Evolutionary conservation across 495 filamentous ascomycete species (phyloP).

Genomic region (Podospora australis): DNA sequence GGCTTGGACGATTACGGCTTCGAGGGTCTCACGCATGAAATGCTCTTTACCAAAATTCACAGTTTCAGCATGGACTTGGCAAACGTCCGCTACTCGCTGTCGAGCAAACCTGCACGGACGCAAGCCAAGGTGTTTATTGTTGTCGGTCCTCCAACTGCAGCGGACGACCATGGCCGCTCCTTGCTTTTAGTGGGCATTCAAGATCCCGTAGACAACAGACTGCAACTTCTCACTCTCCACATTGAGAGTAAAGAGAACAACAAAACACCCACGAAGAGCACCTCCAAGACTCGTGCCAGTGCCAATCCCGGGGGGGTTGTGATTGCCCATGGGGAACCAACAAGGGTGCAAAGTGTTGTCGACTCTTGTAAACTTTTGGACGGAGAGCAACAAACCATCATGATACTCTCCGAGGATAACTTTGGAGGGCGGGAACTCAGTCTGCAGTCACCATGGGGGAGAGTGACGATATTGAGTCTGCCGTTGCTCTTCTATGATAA

Average conservation of each 20-base stretch:
- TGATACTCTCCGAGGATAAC: conserved; percentile 62
- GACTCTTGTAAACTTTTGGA: conserved; percentile 73
- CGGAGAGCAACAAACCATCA: conserved; percentile 57
- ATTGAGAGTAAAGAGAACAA: conserved; percentile 30
- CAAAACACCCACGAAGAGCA: conserved; percentile 11
- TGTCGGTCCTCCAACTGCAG: conserved; percentile 46
- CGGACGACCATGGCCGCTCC: conserved; percentile 43
- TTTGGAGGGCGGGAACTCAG: conserved; percentile 57
- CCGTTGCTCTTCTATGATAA: conserved; percentile 38
- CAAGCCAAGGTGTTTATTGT: conserved; percentile 60
- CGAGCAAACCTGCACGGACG: conserved; percentile 39
- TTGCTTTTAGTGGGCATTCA: conserved; percentile 63
- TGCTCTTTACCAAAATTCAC: conserved; percentile 66
- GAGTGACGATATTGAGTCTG: conserved; percentile 48
- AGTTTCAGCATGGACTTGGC: conserved; percentile 59
- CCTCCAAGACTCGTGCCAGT: conserved; percentile 16
- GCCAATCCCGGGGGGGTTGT: not conserved
- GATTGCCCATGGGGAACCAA: conserved; percentile 37
- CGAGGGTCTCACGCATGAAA: conserved; percentile 64
- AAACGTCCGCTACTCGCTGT: conserved; percentile 50
- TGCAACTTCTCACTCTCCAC: conserved; percentile 61
- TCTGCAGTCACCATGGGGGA: conserved; percentile 70
- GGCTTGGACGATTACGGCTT: conserved; percentile 63
- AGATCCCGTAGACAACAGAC: conserved; percentile 56
- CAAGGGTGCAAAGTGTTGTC: conserved; percentile 53